Base-by-base conservation (phyloP, 148 eudicot species). In the Suaeda aralocaspica region DNA sequence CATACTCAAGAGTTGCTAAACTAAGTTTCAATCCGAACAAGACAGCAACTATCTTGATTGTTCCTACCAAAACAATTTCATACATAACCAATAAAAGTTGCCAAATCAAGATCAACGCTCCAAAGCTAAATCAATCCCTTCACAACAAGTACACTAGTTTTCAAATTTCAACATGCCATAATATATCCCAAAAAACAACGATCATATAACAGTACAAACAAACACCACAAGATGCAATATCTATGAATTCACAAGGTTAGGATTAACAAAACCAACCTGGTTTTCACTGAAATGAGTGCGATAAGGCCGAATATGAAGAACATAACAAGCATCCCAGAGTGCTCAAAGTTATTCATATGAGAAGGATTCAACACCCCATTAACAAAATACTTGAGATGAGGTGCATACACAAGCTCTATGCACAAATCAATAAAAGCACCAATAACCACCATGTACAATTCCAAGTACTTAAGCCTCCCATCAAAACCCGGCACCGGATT, bases 311-410 rank as follows among this genome's bases (percentile, higher is more conserved):
- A 89, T 77, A 94, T 76, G 82, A 91, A 87, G 83, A 94, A 94
- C 99, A 94, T 94, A 78, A 94, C 76, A 55, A 94, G 97, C 99
- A 94, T 94, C 34, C 92, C 99, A 29, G 88, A 82, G 72, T 94
- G 99, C 79, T 94, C 99, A 58, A 91, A 94, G 72, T 89, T 81
- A 77, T 94, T 94, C 92, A 94, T 76, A 70, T 91, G 92, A 46
- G 66, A 12, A 4, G 99, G 89, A 68, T 91, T 86, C 86, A 91
- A 82, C 7, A 82, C 75, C 15, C 99, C 99, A 78, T 89, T 18
- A 5, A 83, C 91, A 74, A 89, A 83, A 72, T 88, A 84, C 71
- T 83, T 84, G 61, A 94, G 92, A 61, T 87, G 89, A 66, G 99
- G 87, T n/a, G 99, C 72, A 69, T 87, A 87, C 21, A 94, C 75